These are phyloP conservation scores for Diaporthe vaccinii DNA, from an alignment of 2,329 filamentous ascomycete species.

Conservation along the genomic window DNA sequence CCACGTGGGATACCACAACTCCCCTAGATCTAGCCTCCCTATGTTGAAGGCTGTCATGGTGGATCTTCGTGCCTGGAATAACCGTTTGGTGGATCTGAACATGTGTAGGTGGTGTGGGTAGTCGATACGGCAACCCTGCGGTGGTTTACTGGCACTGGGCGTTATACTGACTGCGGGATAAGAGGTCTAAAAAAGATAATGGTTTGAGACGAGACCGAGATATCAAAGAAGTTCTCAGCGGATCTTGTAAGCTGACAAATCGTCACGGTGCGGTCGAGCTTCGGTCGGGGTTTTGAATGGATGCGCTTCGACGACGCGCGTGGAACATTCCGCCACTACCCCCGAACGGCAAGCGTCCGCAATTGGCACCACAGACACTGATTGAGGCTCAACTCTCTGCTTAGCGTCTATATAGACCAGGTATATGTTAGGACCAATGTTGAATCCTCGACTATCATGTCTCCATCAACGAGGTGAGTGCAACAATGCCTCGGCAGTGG, in stretches of 20 bases:
- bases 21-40: too few relatives aligned
- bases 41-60: conserved; percentile 82
- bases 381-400: neutral
- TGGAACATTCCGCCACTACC: conserved; percentile 6
- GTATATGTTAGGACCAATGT: neutral
- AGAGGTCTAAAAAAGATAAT: neutral
- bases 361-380: neutral
- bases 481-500: neutral
- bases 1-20: too few relatives aligned
- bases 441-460: neutral
- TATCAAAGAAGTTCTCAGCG: neutral
- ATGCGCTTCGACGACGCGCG: neutral
- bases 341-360: conserved; percentile 12
- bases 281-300: neutral
- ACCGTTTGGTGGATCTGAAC: conserved; percentile 20
- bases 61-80: conserved; percentile 34
- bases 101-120: neutral
- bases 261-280: neutral
- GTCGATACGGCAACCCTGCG: neutral
- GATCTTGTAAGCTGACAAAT: conserved; percentile 37
- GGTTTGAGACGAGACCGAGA: neutral
- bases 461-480: neutral
- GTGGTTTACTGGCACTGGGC: neutral
- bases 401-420: neutral
- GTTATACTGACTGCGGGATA: neutral